Evolutionary conservation across 2,329 filamentous ascomycete species (phyloP), one percentile per base, ranked within the genome.

Genomic region (Paradendryphiella salina): DNA sequence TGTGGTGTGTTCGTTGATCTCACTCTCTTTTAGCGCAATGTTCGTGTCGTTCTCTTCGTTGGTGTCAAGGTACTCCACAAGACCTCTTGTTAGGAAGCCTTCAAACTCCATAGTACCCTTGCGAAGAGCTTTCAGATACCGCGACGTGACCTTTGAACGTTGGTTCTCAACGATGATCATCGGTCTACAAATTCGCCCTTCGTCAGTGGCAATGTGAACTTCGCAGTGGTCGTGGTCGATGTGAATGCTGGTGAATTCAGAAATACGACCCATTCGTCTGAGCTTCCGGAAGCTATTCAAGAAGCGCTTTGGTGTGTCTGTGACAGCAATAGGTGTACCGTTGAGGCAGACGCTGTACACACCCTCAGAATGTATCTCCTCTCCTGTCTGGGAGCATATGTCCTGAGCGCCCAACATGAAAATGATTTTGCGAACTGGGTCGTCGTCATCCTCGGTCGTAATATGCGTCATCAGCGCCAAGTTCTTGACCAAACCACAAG

Each of bases 391-490:
- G 3, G 86, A 85, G 57, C 88, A 85, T 28, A 96, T 88, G 49
- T 93, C 85, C 74, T 89, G 89, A 2, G 90, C 87, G 36, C 96
- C 92, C 20, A 97, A 80, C 48, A 89, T 86, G 69, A 92, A 94
- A 1, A 96, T 86, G 71, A 95, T 85, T 65, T 90, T 87, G 64
- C 86, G 87, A 13, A 99, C 89, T 1, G 94, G 92, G 14, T 85
- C 90, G 70, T 97, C 94, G 49, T 96, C 91, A 49, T 96, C 90
- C 58, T 96, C 90, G 1, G 94, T 99, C 0, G 94, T 99, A 63
- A 99, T 97, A 69, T 99, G 95, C 43, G 95, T 99, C 94, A 99
- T 99, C 50, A 99, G 80, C 7, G 94, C 94, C 77, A 99, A 76
- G 69, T 99, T 99, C 80, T 99, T 99, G 63, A 99, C 92, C 50